These are phyloP conservation scores for Phaeosphaeriaceae sp. DNA, from an alignment of 2,329 filamentous ascomycete species.

Conservation along the genomic window DNA sequence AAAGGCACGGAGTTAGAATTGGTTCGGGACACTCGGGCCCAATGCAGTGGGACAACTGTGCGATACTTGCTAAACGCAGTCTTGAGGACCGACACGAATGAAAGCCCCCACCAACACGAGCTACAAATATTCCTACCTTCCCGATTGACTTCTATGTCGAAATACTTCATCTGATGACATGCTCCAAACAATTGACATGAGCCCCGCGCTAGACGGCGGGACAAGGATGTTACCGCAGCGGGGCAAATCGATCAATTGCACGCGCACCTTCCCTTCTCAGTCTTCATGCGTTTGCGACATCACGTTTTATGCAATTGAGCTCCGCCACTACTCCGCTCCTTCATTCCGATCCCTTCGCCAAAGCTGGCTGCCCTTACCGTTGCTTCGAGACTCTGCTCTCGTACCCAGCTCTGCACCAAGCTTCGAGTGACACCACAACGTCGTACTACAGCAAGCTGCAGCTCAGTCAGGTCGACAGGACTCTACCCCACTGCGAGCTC, in stretches of 20 bases:
- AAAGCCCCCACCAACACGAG: background rate
- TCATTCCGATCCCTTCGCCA: slow-evolving; percentile 19
- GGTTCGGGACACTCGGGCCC: background rate
- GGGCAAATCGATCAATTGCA: slow-evolving; percentile 15
- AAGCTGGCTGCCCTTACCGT: slow-evolving; percentile 43
- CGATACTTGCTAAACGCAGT: background rate
- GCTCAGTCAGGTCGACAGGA: slow-evolving; percentile 14
- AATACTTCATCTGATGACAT: background rate
- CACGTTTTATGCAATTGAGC: slow-evolving; percentile 24
- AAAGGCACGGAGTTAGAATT: background rate
- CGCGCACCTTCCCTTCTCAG: slow-evolving; percentile 27
- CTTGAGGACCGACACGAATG: background rate
- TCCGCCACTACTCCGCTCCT: slow-evolving; percentile 16
- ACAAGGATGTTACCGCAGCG: slow-evolving; percentile 22
- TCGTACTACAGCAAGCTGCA: background rate
- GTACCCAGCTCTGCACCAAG: slow-evolving; percentile 34
- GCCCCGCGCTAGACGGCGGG: slow-evolving; percentile 20
- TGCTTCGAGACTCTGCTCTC: slow-evolving; percentile 47
- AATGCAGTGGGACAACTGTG: background rate
- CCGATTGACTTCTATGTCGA: background rate
- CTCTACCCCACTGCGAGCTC: slow-evolving; percentile 19
- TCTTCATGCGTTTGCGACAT: slow-evolving; percentile 7
- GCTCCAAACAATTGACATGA: background rate
- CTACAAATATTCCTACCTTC: background rate
- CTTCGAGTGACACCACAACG: slow-evolving; percentile 21